These are phyloP conservation scores for Candida adriatica DNA, from an alignment of 805 yeast genomes.

Conservation along the genomic window DNA sequence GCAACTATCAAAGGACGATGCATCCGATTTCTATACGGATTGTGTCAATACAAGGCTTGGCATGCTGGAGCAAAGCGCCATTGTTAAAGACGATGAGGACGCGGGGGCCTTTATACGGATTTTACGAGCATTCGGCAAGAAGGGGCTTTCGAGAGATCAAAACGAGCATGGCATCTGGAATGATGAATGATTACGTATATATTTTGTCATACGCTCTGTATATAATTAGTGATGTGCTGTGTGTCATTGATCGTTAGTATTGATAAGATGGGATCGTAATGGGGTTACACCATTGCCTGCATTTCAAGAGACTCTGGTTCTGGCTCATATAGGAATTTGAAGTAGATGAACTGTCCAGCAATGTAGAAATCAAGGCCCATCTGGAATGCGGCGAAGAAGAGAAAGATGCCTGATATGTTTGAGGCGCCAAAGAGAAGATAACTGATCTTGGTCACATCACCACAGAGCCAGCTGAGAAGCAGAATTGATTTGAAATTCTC, in stretches of 20 bases:
- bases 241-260: too few relatives aligned
- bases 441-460: slow-evolving; percentile 73
- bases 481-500: slow-evolving; percentile 75
- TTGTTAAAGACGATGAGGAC: slow-evolving; percentile 14
- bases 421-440: slow-evolving; percentile 73
- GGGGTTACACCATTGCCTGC: slow-evolving; percentile 5
- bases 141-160: slow-evolving; percentile 17
- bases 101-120: slow-evolving; percentile 16
- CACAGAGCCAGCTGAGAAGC: slow-evolving; percentile 80
- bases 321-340: slow-evolving; percentile 33
- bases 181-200: slow-evolving; percentile 8
- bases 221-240: too few relatives aligned
- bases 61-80: slow-evolving; percentile 21
- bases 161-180: slow-evolving; percentile 15
- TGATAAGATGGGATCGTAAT: background rate
- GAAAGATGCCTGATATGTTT: slow-evolving; percentile 56
- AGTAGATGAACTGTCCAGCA: slow-evolving; percentile 66
- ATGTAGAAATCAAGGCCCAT: slow-evolving; percentile 68
- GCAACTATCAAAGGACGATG: slow-evolving; percentile 15
- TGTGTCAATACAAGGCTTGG: slow-evolving; percentile 22
- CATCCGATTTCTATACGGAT: slow-evolving; percentile 16
- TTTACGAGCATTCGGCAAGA: slow-evolving; percentile 25
- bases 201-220: background rate
- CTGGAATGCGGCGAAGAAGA: slow-evolving; percentile 70
- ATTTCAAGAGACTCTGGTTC: slow-evolving; percentile 9